Conservation (phyloP, 2,329 filamentous ascomycete species). For the Colletotrichum sp. region DNA sequence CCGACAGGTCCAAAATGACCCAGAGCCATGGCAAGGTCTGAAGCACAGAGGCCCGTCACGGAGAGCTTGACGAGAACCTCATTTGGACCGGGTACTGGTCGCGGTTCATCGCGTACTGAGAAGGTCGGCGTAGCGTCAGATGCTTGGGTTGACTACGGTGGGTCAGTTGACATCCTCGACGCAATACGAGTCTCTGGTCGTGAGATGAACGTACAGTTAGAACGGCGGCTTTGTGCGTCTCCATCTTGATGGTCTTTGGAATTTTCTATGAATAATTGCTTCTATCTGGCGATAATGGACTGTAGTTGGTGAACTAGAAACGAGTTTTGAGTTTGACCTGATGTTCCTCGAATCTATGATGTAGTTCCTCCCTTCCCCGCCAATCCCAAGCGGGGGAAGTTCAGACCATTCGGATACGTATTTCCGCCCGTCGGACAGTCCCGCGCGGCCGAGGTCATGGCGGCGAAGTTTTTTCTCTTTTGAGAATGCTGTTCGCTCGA, state of each 20-base stretch:
- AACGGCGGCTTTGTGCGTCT: neutral
- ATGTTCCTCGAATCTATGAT: neutral
- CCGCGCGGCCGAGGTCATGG: neutral
- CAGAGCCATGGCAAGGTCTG: conserved; percentile 40
- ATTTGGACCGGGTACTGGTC: conserved; percentile 20
- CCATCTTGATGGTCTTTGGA: neutral
- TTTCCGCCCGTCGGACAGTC: neutral
- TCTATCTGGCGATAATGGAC: neutral
- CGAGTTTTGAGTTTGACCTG: neutral
- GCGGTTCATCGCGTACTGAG: neutral
- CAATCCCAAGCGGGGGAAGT: neutral
- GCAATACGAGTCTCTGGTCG: neutral
- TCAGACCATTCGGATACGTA: neutral
- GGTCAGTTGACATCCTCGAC: neutral
- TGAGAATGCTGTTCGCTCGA: neutral
- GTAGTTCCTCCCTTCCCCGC: conserved; percentile 1
- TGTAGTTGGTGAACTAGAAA: neutral
- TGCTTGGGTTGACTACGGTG: neutral
- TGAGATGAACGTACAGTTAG: neutral
- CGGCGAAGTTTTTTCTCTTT: neutral
- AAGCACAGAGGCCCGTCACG: conserved; percentile 42
- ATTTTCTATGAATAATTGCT: neutral
- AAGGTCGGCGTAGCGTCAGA: neutral
- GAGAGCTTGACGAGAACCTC: conserved; percentile 38
- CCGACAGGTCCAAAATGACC: conserved; percentile 40